A percentile compares a stretch with the other conserved stretches of the same genome.
These are phyloP conservation scores for Ogataea methylovora DNA, from an alignment of 805 yeast genomes.

Conservation along the genomic window DNA sequence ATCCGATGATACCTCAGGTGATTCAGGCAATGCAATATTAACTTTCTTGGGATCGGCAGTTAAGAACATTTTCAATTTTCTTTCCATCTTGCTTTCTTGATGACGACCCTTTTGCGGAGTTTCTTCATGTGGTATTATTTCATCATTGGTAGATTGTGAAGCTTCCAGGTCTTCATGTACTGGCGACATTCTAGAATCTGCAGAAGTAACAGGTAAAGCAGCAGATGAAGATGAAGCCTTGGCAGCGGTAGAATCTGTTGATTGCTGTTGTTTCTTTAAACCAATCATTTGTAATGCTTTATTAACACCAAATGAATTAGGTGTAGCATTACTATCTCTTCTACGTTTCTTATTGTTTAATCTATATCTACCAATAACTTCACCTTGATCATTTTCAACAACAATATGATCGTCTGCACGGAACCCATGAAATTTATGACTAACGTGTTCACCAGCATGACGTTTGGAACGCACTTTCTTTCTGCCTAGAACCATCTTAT, in stretches of 20 bases:
- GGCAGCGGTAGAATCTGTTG: background rate
- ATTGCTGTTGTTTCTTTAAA: conserved; percentile 8
- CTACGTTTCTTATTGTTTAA: conserved; percentile 41
- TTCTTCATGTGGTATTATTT: conserved; percentile 11
- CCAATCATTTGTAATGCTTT: conserved; percentile 20
- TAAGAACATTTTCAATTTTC: conserved; percentile 17
- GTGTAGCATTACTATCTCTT: background rate
- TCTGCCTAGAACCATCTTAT: conserved; percentile 8
- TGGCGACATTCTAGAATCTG: conserved; percentile 1
- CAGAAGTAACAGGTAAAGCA: background rate
- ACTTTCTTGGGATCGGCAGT: conserved; percentile 16
- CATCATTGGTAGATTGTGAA: conserved; percentile 11
- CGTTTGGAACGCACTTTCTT: too few species aligned
- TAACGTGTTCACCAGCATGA: conserved; percentile 1
- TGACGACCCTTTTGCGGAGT: background rate
- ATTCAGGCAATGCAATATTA: background rate
- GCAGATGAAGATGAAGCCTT: background rate
- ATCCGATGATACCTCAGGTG: conserved; percentile 10
- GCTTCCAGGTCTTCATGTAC: conserved; percentile 13
- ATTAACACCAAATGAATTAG: conserved; percentile 4
- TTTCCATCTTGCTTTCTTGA: conserved; percentile 15
- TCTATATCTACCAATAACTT: conserved; percentile 73
- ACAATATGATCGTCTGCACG: conserved; percentile 70
- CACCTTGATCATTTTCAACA: conserved; percentile 90
- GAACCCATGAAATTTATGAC: conserved; percentile 53